These are phyloP conservation scores for Psilocybe azurescens DNA, from an alignment of 768 basidiomycete genomes.

Conservation along the genomic window DNA sequence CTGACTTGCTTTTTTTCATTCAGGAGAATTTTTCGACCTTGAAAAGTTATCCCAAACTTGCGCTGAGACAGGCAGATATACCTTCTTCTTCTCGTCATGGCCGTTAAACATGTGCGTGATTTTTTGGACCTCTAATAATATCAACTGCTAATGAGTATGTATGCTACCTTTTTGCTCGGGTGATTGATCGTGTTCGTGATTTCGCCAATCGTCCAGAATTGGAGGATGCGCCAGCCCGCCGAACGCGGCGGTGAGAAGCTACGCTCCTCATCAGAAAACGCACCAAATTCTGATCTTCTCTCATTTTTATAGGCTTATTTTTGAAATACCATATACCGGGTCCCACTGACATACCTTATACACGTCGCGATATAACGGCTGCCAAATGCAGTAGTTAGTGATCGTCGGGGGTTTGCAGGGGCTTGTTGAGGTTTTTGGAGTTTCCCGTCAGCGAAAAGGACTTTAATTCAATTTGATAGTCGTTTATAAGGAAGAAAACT, in stretches of 20 bases:
- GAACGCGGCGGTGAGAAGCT: conserved; percentile 66
- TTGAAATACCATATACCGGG: background rate
- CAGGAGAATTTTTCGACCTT: conserved; percentile 76
- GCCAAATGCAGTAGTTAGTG: no score
- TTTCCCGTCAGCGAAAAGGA: no score
- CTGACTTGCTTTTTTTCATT: background rate
- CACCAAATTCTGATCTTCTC: background rate
- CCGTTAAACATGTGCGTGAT: conserved; percentile 67
- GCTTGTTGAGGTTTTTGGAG: no score
- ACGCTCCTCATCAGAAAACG: background rate
- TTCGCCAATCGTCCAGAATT: conserved; percentile 40
- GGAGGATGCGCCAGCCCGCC: conserved; percentile 75
- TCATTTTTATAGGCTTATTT: conserved; percentile 4
- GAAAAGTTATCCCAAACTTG: conserved; percentile 64
- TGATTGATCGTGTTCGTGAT: background rate
- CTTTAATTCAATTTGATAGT: no score
- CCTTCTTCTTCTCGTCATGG: conserved; percentile 81
- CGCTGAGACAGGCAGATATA: conserved; percentile 62
- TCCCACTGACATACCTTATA: no score
- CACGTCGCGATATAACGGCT: no score
- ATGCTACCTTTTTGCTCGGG: background rate
- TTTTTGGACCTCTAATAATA: no score
- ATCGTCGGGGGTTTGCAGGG: no score
- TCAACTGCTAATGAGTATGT: conserved; percentile 5
- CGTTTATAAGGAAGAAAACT: no score